Base-by-base conservation (phyloP, 1,284 basidiomycete genomes). In the Sanghuangporus baumii region DNA sequence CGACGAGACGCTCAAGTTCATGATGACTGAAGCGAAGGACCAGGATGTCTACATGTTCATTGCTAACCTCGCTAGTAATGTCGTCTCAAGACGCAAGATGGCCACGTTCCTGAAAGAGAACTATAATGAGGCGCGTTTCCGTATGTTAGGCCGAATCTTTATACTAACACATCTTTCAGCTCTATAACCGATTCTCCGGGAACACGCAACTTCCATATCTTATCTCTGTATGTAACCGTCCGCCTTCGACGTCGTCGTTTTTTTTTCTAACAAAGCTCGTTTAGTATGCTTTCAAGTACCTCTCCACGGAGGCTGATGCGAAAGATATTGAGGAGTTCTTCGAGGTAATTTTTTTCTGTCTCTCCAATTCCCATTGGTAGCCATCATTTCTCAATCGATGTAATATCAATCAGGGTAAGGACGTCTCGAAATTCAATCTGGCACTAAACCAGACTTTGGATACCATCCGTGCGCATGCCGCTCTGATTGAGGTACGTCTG, bases 301-400 rank as follows among this genome's bases (percentile, higher is more conserved):
- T 97, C 65, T 84, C 87, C 18, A 84, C 81, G 18, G 78, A 88
- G 67, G 75, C 86, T 67, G 95, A 97, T 75, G 81, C 85, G 31
- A 74, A 85, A 57, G 79, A 79, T 6, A 81, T 87, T 23, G 83
- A 85, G 58, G 78, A 74, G 3, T 40, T 64, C 50, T 36, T 52
- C 46, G 50, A 20, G 46, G 59, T 55, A 41, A 2, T 50, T 9
- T 18, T 37, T 5, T 31, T 31, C 3, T 12, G 3, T 52, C 58
- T 16, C n/a, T n/a, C 47, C 12, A 59, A 14, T 26, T 9, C 23
- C 40, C 56, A 43, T 26, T 18, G 8, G 12, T 31, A 31, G 5
- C 26, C 26, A 31, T 31, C 26, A 31, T 31, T 51, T 37, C 12
- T 47, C 26, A 55, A 34, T 55, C 12, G 55, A 34, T n/a, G 20